Percentiles rank a stretch among this genome's conserved stretches.
phyloP scores from a whole-genome alignment of 164 flowering plant species.

The Malania oleifera region DNA sequence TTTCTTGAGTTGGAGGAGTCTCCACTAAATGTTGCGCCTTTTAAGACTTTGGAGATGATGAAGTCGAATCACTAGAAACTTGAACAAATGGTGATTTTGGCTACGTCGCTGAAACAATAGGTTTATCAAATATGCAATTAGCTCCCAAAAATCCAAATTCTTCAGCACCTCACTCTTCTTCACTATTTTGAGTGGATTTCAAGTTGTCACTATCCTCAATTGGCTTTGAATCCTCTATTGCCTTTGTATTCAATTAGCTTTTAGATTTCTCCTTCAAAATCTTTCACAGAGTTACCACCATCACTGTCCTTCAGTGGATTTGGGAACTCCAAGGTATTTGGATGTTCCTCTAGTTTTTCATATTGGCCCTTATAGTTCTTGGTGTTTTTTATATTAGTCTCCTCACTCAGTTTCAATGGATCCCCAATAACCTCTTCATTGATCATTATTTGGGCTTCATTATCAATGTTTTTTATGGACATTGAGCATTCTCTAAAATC shows the following conservation, averaged over 20 bases:
- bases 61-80: constrained; percentile 4
- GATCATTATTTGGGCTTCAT: background rate
- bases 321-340: background rate
- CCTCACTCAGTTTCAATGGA: background rate
- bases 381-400: background rate
- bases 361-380: background rate
- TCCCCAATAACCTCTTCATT: background rate
- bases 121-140: constrained; percentile 7
- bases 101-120: background rate
- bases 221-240: background rate
- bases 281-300: background rate
- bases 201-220: background rate
- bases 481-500: background rate
- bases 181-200: background rate
- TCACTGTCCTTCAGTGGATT: background rate
- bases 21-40: constrained; percentile 4
- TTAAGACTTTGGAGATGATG: constrained; percentile 25
- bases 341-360: background rate
- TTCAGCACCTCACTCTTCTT: background rate
- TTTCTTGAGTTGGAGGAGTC: background rate
- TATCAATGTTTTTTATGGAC: constrained; percentile 1
- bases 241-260: background rate
- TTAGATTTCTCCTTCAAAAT: background rate
- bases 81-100: constrained; percentile 5
- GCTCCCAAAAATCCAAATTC: background rate